Conservation (phyloP, 352 stramenopile species). For the Globisporangium mamillatum region DNA sequence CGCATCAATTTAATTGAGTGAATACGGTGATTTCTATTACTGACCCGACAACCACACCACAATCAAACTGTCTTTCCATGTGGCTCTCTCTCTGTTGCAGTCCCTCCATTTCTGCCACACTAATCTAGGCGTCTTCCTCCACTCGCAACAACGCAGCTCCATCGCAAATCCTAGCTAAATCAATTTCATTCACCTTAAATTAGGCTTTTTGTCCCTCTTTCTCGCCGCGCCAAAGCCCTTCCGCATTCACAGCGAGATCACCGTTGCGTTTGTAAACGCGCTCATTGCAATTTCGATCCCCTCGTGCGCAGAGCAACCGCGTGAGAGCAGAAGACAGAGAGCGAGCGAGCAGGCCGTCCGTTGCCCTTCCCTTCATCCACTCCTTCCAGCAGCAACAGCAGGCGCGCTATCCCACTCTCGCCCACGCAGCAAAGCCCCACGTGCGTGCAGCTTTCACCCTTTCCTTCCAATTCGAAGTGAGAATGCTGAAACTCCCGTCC, state of each 20-base stretch:
- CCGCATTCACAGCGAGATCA: not conserved
- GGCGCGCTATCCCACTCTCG: slow-evolving; percentile 1
- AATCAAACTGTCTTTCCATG: slow-evolving; percentile 8
- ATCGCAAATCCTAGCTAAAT: not conserved
- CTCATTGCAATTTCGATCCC: not conserved
- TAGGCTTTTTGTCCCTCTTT: not conserved
- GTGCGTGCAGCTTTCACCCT: not conserved
- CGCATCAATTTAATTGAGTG: not conserved
- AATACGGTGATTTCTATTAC: not conserved
- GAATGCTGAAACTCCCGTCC: slow-evolving; percentile 33
- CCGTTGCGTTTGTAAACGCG: not conserved
- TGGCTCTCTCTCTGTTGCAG: not conserved
- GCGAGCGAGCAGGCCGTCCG: not conserved
- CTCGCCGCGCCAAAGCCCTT: not conserved
- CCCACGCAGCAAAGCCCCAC: slow-evolving; percentile 6
- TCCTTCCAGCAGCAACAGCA: not conserved
- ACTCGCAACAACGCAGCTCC: not conserved
- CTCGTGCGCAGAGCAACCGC: not conserved
- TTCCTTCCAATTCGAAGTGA: not conserved
- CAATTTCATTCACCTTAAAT: not conserved
- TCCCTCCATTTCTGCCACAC: not conserved
- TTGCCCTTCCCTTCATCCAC: not conserved
- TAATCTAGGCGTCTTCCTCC: not conserved
- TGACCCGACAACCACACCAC: not conserved
- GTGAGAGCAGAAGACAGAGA: not conserved